Evolutionary conservation across 1,139 yeast genomes (phyloP), one percentile per base, ranked within the genome.

Genomic region (Geotrichum restrictum): DNA sequence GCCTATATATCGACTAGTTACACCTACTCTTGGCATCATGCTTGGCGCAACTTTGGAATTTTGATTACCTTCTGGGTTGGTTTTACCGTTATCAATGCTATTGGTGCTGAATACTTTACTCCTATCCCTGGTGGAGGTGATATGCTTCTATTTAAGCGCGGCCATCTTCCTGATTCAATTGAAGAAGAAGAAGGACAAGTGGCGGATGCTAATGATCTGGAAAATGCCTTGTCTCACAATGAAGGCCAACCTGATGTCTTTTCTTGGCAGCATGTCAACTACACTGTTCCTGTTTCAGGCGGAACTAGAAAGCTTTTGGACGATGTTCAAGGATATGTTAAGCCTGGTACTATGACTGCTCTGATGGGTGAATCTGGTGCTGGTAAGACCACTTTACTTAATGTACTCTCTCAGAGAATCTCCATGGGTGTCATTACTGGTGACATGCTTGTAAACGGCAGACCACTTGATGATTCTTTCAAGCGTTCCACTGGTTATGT

Each of bases 321-420:
- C 55, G 72, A 75, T 60, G 78, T 82, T 42, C 80, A 80, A 59
- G 88, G 87, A 46, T 82, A 74, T 65, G 80, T 80, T 59, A 75
- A 76, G 56, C 83, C 84, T 19, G 85, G 85, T 59, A 77, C 80
- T 36, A 69, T 78, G 70, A 78, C 81, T 47, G 82, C 81, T 21
- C 64, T 81, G 38, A 80, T 81, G 83, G 85, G 85, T 57, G 83
- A 78, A 59, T 80, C 84, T 27, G 85, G 85, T 61, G 84, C 84
- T 42, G 85, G 85, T 63, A 80, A 80, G 64, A 81, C 85, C 2
- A 81, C 85, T 5, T 68, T 81, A 55, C 71, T 81, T 57, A 80
- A 80, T 61, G 76, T 76, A 49, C 71, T 81, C 56, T 80, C 85
- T 16, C 81, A 79, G 61, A 73, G 85, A 64, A 74, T 77, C 55